Percentiles rank a stretch among this genome's conserved stretches.
Conservation (phyloP, 805 yeast species). For the Starmerella stigmatis region DNA sequence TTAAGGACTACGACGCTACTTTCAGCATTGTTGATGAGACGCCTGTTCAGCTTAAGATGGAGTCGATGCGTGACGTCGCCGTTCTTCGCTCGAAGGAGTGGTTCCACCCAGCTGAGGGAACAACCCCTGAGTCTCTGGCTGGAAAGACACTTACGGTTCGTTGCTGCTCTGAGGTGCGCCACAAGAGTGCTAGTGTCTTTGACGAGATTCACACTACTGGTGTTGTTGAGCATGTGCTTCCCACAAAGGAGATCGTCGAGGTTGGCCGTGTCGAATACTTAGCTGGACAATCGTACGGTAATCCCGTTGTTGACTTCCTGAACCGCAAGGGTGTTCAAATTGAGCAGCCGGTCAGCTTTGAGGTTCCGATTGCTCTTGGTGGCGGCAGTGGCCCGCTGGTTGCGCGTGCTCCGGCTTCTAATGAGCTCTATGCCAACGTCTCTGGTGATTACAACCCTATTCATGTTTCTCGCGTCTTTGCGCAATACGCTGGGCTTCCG, state of each 20-base stretch:
- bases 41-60: slow-evolving; percentile 68
- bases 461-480: slow-evolving; percentile 91
- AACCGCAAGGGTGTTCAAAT: slow-evolving; percentile 83
- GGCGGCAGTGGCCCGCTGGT: slow-evolving; percentile 33
- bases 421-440: slow-evolving; percentile 92
- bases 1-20: slow-evolving; percentile 79
- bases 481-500: slow-evolving; percentile 83
- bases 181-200: slow-evolving; percentile 64
- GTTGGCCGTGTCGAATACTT: slow-evolving; percentile 76
- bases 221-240: slow-evolving; percentile 73
- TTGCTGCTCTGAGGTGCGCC: slow-evolving; percentile 72
- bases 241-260: slow-evolving; percentile 79
- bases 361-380: slow-evolving; percentile 71
- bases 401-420: slow-evolving; percentile 80
- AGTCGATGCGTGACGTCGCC: slow-evolving; percentile 79
- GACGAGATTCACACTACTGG: slow-evolving; percentile 77
- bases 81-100: slow-evolving; percentile 92
- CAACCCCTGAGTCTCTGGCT: slow-evolving; percentile 54
- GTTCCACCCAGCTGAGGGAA: slow-evolving; percentile 64
- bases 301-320: slow-evolving; percentile 92
- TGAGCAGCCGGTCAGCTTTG: slow-evolving; percentile 87
- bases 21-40: slow-evolving; percentile 81
- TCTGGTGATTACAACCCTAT: slow-evolving; percentile 98
- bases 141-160: slow-evolving; percentile 79
- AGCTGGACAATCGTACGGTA: slow-evolving; percentile 90